Conservation (phyloP, 1,139 yeast species). For the Taphrina communis region DNA sequence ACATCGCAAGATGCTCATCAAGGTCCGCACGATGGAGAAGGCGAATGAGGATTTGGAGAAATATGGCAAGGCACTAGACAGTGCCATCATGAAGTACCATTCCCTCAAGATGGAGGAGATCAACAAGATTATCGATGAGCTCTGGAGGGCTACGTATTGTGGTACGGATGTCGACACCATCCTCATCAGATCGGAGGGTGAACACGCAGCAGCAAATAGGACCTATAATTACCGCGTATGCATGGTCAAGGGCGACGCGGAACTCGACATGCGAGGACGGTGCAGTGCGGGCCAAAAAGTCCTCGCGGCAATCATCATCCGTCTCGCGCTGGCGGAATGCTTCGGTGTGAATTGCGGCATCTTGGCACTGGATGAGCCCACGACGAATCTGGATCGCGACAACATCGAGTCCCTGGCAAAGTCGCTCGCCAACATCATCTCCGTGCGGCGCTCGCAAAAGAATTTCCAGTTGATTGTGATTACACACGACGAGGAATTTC, state of each 20-base stretch:
- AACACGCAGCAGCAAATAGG: constrained; percentile 65
- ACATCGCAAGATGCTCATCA: constrained; percentile 75
- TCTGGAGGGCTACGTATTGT: constrained; percentile 92
- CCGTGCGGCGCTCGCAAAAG: constrained; percentile 72
- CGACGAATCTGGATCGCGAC: constrained; percentile 90
- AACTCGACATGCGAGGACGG: constrained; percentile 95
- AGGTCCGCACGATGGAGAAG: constrained; percentile 73
- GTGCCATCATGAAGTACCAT: constrained; percentile 91
- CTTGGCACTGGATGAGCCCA: constrained; percentile 96
- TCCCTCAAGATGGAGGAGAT: constrained; percentile 90
- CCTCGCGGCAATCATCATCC: constrained; percentile 84
- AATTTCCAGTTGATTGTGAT: constrained; percentile 94
- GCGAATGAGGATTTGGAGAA: constrained; percentile 85
- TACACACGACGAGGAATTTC: constrained; percentile 87
- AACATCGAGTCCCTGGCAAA: constrained; percentile 87
- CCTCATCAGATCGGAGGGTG: constrained; percentile 79
- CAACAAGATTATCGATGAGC: constrained; percentile 81
- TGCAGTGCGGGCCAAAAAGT: constrained; percentile 99
- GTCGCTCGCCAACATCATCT: constrained; percentile 77
- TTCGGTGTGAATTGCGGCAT: constrained; percentile 95
- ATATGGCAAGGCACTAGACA: constrained; percentile 84
- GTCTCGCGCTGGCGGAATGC: constrained; percentile 93
- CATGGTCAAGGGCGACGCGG: constrained; percentile 90
- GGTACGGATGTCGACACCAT: constrained; percentile 98
- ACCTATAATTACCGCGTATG: constrained; percentile 93